phyloP scores from a whole-genome alignment of 371 early-diverging fungal species.

The Coemansia sp. region DNA sequence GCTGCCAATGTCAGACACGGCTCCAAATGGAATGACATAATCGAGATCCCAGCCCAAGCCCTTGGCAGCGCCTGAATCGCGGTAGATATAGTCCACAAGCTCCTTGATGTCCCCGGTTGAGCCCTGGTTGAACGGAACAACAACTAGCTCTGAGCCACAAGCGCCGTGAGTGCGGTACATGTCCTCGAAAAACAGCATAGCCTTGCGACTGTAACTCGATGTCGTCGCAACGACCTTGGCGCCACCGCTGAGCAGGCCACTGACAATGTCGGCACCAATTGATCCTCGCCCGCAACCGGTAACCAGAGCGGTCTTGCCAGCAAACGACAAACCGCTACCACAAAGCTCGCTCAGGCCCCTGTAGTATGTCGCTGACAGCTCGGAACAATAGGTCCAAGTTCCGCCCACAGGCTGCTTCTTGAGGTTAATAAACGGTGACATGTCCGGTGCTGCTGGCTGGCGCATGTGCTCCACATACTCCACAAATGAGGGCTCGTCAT shows the following conservation, averaged over 20 bases:
- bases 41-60: conserved; percentile 91
- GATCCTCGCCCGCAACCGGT: conserved; percentile 87
- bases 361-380: conserved; percentile 71
- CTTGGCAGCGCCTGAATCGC: too few species aligned
- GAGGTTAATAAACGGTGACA: conserved; percentile 59
- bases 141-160: conserved; percentile 78
- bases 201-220: conserved; percentile 79
- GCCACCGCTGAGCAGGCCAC: conserved; percentile 86
- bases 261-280: conserved; percentile 56
- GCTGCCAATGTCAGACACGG: conserved; percentile 88
- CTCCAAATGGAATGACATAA: conserved; percentile 91
- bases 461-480: conserved; percentile 51
- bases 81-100: conserved; percentile 86
- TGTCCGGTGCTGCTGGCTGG: conserved; percentile 54
- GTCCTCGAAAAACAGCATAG: conserved; percentile 83
- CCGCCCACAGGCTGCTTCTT: conserved; percentile 59
- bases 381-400: conserved; percentile 57
- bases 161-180: conserved; percentile 87
- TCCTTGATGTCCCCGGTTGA: conserved; percentile 82
- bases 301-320: conserved; percentile 78
- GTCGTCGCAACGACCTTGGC: conserved; percentile 93
- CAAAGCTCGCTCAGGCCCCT: conserved; percentile 73
- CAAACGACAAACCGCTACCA: conserved; percentile 81
- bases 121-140: conserved; percentile 94
- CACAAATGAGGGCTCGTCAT: conserved; percentile 52